Evolutionary conservation across 495 filamentous ascomycete species (phyloP), one percentile per base, ranked within the genome.

Genomic region (Hypoxylon intermedium): DNA sequence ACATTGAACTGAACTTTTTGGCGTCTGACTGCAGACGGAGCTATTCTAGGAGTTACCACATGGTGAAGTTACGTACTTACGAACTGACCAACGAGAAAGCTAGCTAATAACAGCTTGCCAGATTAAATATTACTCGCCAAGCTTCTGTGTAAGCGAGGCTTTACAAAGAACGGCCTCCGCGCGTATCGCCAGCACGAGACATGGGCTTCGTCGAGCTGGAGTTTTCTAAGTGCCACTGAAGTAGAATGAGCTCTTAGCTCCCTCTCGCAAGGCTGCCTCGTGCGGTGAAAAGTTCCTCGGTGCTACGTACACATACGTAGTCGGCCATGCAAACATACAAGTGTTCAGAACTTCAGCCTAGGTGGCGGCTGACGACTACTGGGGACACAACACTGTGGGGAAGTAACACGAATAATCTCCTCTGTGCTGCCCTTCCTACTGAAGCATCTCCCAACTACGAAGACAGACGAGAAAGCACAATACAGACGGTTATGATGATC

Each of bases 81-180:
- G 2, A 6, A 31, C 40, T 46, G 21, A 30, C 24, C 24, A 33
- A 52, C 21, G 20, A 38, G 23, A 28, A 33, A 18, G 24, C 18
- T 12, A 31, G 13, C 20, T 31, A 59, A 46, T 37, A 20, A 38
- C 53, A 51, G 19, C 21, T 45, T 37, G 12, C 41, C 20, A 20
- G 41, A 40, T 48, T 36, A 51, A 30, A 47, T 53, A 19, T 30
- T 28, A 28, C 40, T 40, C 43, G 30, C 54, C 51, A 50, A 59
- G 31, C 54, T 54, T 49, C 49, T 64, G 45, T 54, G 37, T 59
- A 59, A 64, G 54, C 53, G 37, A 40, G 31, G 1, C 11, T 16
- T 13, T 30, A 6, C n/a, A 34, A 16, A 9, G 30, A 1, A 21
- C 15, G 16, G 7, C 31, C 9, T 30, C 42, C 28, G 21, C 28